Base-by-base conservation (phyloP, 139 green algal species). In the Coelastrella sp. region DNA sequence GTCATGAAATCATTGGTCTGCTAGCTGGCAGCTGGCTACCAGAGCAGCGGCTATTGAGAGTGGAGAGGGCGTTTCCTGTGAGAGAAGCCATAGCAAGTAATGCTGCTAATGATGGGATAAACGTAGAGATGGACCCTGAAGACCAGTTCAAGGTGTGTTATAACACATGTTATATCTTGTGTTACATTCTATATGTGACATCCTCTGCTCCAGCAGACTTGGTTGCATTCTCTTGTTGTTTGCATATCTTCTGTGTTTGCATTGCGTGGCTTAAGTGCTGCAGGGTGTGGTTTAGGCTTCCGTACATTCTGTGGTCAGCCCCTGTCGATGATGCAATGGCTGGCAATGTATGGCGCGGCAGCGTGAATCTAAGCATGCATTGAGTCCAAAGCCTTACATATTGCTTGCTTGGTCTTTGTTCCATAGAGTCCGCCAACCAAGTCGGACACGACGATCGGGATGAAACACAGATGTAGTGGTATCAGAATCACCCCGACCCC, bases 61-160 rank as follows among this genome's bases (percentile, higher is more conserved):
- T 94, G 23, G 59, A 73, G 77, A n/a, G 87, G 0, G 90, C 90
- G 14, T 92, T 92, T 32, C 90, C 90, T 68, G 86, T 90, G 17
- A 65, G 86, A 3, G 92, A 94, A 71, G 59, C 86, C n/a, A 65
- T 81, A 65, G 79, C 66, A 20, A 56, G 83, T 14, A n/a, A 66
- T 16, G 77, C 77, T 74, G 60, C 58, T 20, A 73, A 74, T 65
- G 61, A 87, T 61, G 79, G 82, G 87, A 92, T 93, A n/a, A 94
- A 95, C 66, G 95, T 97, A 56, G 95, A 98, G 74, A 97, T 98
- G 92, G 96, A 98, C 76, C 85, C 92, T 0, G 93, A 94, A 58
- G 95, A 96, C 87, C 90, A 95, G 75, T 90, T 93, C 32, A 57
- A 80, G 56, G 94, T 93, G 58, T 64, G 84, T n/a, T 17, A 59